Percentiles rank a stretch among this genome's conserved stretches.
Conservation (phyloP, 2,329 filamentous ascomycete genomes). For the Phialophora verrucosa region DNA sequence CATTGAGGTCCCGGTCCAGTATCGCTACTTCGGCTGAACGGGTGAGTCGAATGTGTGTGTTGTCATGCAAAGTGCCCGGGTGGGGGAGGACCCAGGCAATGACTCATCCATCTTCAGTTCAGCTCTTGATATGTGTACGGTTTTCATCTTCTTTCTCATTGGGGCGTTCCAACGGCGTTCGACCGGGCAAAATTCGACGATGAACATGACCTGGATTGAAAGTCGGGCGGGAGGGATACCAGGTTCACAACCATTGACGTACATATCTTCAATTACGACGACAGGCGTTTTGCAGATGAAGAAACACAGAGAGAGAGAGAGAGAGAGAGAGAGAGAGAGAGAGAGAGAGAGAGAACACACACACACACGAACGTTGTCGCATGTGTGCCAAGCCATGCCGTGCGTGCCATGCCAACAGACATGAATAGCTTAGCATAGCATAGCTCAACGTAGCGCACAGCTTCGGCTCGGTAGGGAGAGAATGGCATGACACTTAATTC, state of each 20-base stretch:
- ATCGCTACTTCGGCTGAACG: background rate
- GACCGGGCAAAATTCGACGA: background rate
- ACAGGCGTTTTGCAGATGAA: background rate
- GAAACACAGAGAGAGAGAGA: background rate
- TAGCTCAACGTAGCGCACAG: background rate
- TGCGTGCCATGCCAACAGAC: background rate
- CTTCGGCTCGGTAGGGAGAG: background rate
- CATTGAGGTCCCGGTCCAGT: background rate
- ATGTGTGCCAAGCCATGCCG: background rate
- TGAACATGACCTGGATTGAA: background rate
- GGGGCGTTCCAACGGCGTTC: background rate
- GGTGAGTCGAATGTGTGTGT: background rate
- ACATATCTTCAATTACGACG: background rate
- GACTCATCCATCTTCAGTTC: background rate
- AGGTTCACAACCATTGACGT: background rate
- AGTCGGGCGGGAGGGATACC: background rate
- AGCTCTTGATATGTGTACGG: background rate
- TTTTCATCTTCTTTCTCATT: background rate
- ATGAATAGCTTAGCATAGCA: background rate
- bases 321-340: background rate
- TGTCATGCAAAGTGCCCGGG: background rate
- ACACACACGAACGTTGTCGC: background rate
- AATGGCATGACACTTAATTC: background rate
- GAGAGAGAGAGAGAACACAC: too few relatives aligned
- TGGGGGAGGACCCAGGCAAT: too few relatives aligned